phyloP scores from a whole-genome alignment of 192 early-diverging fungal genomes.

The Umbelopsis isabellina region DNA sequence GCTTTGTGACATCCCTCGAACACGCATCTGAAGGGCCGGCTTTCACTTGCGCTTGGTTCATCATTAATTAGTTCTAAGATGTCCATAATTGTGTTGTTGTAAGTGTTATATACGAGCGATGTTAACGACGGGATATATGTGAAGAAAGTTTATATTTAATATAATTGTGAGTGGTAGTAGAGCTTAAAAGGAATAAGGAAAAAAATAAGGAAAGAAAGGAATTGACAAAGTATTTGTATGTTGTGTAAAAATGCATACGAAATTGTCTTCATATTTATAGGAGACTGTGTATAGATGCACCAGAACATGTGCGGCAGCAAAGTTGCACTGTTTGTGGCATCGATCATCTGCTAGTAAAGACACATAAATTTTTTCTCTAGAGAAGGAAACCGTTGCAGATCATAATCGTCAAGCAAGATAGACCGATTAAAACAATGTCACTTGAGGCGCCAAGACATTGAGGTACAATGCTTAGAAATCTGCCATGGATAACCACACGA shows the following conservation, averaged over 20 bases:
- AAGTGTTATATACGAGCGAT: background rate
- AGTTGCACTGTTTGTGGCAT: background rate
- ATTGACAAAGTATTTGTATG: constrained; percentile 1
- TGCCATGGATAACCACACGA: no score
- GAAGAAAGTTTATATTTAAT: background rate
- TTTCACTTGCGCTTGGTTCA: constrained; percentile 52
- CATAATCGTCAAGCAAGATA: no score
- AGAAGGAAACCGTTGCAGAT: background rate
- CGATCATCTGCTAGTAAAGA: background rate
- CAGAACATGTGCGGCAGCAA: background rate
- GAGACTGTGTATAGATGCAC: background rate
- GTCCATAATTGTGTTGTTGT: constrained; percentile 22
- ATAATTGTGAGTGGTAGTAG: constrained; percentile 1
- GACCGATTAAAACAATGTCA: no score
- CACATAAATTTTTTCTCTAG: background rate
- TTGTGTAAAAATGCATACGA: background rate
- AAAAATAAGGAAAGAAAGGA: constrained; percentile 15
- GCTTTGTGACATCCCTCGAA: constrained; percentile 67
- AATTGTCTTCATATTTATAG: background rate
- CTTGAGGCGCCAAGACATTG: no score
- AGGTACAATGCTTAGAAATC: no score
- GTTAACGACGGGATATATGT: background rate
- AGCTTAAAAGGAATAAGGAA: constrained; percentile 10
- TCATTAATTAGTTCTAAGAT: constrained; percentile 56
- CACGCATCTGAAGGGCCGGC: constrained; percentile 57